Conservation (phyloP, 306 rosid species). For the Ormosia semicastrata region DNA sequence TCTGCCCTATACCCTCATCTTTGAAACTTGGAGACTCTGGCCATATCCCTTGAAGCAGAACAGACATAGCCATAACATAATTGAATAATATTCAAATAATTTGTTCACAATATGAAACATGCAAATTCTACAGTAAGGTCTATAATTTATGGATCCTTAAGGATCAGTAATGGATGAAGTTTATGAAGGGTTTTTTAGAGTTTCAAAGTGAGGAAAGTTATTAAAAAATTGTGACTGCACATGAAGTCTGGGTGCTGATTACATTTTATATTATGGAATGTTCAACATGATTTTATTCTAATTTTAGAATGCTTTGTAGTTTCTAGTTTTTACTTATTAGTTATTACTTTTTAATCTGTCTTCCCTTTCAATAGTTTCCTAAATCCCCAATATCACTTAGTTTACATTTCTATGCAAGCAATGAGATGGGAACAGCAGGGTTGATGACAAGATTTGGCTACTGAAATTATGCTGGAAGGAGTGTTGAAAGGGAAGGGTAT, state of each 20-base stretch:
- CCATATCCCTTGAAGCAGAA: slow-evolving; percentile 69
- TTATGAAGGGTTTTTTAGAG: background rate
- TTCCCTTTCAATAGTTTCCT: background rate
- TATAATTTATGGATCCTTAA: background rate
- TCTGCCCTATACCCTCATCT: slow-evolving; percentile 67
- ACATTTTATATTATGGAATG: background rate
- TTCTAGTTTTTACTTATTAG: background rate
- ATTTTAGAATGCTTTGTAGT: background rate
- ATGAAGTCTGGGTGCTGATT: background rate
- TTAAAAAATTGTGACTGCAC: background rate
- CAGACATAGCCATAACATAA: background rate
- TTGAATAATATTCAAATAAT: background rate
- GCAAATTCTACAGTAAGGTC: background rate
- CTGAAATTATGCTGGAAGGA: too few species aligned
- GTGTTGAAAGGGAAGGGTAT: background rate
- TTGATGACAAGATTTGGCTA: background rate
- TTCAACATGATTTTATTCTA: background rate
- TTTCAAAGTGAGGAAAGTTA: background rate
- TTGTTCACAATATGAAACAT: background rate
- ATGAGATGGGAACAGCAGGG: background rate
- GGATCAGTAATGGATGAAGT: background rate
- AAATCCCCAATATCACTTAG: background rate
- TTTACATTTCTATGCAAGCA: background rate
- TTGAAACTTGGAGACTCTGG: slow-evolving; percentile 88
- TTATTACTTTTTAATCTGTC: background rate